Base-by-base conservation (phyloP, 2,329 filamentous ascomycete genomes). In the Colletotrichum abscissum region DNA sequence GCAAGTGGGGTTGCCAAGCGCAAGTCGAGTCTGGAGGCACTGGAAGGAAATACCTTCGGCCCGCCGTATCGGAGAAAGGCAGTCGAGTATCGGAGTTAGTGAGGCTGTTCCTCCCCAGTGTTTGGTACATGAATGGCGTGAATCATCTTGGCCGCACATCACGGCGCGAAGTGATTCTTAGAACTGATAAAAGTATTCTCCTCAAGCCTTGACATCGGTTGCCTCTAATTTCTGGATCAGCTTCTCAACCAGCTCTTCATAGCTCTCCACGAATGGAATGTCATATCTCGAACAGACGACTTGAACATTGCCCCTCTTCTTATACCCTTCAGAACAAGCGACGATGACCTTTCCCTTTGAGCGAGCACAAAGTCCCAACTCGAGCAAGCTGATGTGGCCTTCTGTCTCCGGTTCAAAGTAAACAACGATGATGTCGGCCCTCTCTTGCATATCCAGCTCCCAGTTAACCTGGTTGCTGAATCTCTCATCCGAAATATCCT, bases 301-400 rank as follows among this genome's bases (percentile, higher is more conserved):
- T 76, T 89, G 82, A 38, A 93, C 88, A 75, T 93, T 92, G 0
- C 89, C 91, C n/a, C 84, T 84, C 78, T 91, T 91, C 80, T 80
- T 85, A 76, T 89, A 93, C 0, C 83, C 84, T 28, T 83, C 78
- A 1, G 85, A 82, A 59, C 87, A 90, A 55, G 87, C 86, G 0
- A 92, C 89, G 12, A 92, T 81, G 1, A 85, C 82, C 77, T 86
- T 88, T 16, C 38, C 16, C 1, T 81, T 81, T 1, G 63, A 63
- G 19, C 77, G 81, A 3, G 86, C 86, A 60, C 82, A 87, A 4
- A 93, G 80, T 0, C 91, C 91, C 22, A 93, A 79, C 80, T 93
- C 91, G 57, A 92, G 80, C 77, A 93, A 79, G 42, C 87, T 90
- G 30, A 92, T 84, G 1, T 89, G 88, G 8, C 89, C 89, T 59